Percentiles rank a stretch among this genome's conserved stretches.
Evolutionary conservation across 371 early-diverging fungal species (phyloP).

Genomic region (Blakeslea trispora): DNA sequence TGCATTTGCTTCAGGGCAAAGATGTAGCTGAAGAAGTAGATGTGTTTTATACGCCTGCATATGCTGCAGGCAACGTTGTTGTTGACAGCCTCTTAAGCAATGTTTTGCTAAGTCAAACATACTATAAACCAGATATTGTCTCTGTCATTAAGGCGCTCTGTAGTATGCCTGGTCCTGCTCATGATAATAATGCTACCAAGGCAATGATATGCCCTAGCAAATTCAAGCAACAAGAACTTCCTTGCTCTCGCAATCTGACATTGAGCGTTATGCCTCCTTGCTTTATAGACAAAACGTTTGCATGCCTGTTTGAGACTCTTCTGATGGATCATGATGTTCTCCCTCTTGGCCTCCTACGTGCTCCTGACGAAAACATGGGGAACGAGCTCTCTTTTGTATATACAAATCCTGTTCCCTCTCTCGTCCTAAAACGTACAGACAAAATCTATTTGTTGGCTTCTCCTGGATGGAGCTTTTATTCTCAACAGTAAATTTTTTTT

Average conservation of each 20-base stretch:
- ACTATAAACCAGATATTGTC: conserved; percentile 52
- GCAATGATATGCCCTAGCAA: conserved; percentile 20
- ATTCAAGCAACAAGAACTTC: conserved; percentile 14
- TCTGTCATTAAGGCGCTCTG: conserved; percentile 54
- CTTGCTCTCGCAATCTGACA: conserved; percentile 37
- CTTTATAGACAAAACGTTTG: conserved; percentile 42
- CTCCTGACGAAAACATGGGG: conserved; percentile 46
- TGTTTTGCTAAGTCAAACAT: conserved; percentile 48
- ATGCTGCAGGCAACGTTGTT: conserved; percentile 54
- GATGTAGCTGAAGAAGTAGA: conserved; percentile 34
- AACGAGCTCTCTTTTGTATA: conserved; percentile 54
- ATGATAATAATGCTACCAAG: conserved; percentile 31
- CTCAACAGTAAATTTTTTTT: background rate
- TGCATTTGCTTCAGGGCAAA: conserved; percentile 42
- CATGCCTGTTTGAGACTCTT: conserved; percentile 39
- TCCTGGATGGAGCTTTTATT: conserved; percentile 30
- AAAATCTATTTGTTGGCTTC: conserved; percentile 32
- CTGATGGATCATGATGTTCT: conserved; percentile 41
- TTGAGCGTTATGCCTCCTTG: conserved; percentile 33
- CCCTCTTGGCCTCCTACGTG: conserved; percentile 47
- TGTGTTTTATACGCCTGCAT: conserved; percentile 43
- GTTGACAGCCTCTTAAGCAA: conserved; percentile 46
- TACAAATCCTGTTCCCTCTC: conserved; percentile 50
- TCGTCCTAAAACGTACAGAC: conserved; percentile 32
- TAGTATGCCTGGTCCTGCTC: conserved; percentile 46